Evolutionary conservation across 2,329 filamentous ascomycete species (phyloP).

Genomic region (Aspergillus quadricinctus): DNA sequence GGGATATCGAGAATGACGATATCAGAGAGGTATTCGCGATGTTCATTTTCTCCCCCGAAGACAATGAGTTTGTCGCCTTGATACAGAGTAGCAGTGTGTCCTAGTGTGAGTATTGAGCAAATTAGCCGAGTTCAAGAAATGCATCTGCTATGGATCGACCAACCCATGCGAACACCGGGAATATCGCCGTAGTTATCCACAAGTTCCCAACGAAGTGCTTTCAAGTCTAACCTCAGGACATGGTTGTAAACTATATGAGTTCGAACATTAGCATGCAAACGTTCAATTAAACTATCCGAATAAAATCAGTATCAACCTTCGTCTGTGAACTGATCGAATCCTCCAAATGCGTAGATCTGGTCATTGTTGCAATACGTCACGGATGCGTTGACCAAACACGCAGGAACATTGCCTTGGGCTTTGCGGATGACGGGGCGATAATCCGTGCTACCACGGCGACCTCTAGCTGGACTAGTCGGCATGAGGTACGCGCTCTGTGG

Average conservation of each 20-base stretch:
- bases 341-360: conserved; percentile 95
- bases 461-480: conserved; percentile 75
- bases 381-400: conserved; percentile 94
- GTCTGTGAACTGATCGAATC: conserved; percentile 97
- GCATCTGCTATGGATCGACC: conserved; percentile 20
- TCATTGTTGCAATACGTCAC: conserved; percentile 99
- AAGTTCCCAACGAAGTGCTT: conserved; percentile 85
- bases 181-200: conserved; percentile 99
- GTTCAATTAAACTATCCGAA: background rate
- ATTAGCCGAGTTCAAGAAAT: conserved; percentile 8
- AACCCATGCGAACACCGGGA: conserved; percentile 93
- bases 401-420: conserved; percentile 74
- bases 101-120: conserved; percentile 42
- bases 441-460: conserved; percentile 58
- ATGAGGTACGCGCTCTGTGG: conserved; percentile 78
- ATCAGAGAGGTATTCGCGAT: conserved; percentile 90
- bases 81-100: conserved; percentile 91
- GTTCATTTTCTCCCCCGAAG: conserved; percentile 97
- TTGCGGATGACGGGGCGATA: conserved; percentile 81
- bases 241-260: conserved; percentile 76
- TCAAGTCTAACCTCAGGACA: conserved; percentile 81
- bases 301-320: conserved; percentile 54
- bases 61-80: conserved; percentile 93
- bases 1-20: conserved; percentile 94
- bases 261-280: conserved; percentile 1